Evolutionary conservation across 192 early-diverging fungal species (phyloP).

Genomic region (Rhizophagus prolifer): DNA sequence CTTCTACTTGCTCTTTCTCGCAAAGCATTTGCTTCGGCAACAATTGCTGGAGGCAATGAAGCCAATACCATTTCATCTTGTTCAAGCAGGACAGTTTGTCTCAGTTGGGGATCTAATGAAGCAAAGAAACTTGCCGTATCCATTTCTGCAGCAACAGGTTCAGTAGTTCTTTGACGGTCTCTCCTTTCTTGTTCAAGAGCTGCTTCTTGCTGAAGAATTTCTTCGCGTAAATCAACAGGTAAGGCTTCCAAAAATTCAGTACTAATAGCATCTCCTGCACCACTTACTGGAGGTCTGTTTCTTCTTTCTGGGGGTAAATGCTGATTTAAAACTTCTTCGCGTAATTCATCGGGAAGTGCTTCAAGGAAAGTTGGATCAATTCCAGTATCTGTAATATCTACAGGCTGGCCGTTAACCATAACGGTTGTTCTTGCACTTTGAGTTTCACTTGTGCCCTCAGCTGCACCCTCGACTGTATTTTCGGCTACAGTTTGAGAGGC

Average conservation of each 20-base stretch:
- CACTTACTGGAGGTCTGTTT: slow-evolving; percentile 32
- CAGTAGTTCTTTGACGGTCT: slow-evolving; percentile 54
- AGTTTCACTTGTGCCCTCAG: slow-evolving; percentile 6
- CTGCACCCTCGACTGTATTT: slow-evolving; percentile 21
- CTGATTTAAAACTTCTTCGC: slow-evolving; percentile 87
- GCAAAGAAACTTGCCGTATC: slow-evolving; percentile 59
- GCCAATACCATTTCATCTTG: slow-evolving; percentile 48
- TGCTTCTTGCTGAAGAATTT: slow-evolving; percentile 76
- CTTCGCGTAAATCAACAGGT: slow-evolving; percentile 86
- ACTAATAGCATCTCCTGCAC: slow-evolving; percentile 54
- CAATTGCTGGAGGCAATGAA: slow-evolving; percentile 40
- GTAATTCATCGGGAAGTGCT: slow-evolving; percentile 92
- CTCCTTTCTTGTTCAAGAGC: slow-evolving; percentile 67
- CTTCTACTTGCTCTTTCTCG: slow-evolving; percentile 35
- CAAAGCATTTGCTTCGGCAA: slow-evolving; percentile 54
- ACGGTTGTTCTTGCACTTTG: slow-evolving; percentile 51
- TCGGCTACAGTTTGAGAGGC: slow-evolving; percentile 29
- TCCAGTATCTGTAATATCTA: slow-evolving; percentile 91
- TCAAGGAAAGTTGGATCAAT: slow-evolving; percentile 93
- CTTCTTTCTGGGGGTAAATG: slow-evolving; percentile 55
- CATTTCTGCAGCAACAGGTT: slow-evolving; percentile 38
- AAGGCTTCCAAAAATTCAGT: slow-evolving; percentile 89
- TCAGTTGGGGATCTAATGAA: slow-evolving; percentile 52
- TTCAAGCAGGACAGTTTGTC: slow-evolving; percentile 54
- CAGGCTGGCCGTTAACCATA: slow-evolving; percentile 71